Evolutionary conservation across 768 basidiomycete species (phyloP), one percentile per base, ranked within the genome.

Genomic region (Xanthoconium purpureum): DNA sequence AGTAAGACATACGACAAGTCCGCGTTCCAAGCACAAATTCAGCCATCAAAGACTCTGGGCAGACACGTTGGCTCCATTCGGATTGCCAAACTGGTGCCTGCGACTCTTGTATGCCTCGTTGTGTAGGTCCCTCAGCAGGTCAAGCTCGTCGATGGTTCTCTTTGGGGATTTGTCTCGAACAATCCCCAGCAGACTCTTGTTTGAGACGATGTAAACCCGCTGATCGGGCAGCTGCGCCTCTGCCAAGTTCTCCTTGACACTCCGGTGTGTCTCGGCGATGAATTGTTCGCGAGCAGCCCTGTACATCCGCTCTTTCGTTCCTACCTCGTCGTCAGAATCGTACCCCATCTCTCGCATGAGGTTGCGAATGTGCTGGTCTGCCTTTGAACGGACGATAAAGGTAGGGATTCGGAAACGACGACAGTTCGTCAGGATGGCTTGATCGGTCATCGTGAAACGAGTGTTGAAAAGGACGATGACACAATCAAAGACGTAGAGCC

Each of bases 401-500:
- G 67, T 64, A 13, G 74, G 73, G 48, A 76, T 76, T 2, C 65
- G 60, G 58, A 68, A 74, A 38, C 66, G 70, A 47, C 59, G 66
- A 32, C 66, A 70, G 56, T 69, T 73, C 6, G 60, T 48, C 35
- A 75, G 54, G 36, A 75, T 71, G 6, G 73, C 73, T 14, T 72
- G 64, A 56, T 74, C 74, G 13, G 74, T 75, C 58, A 60, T 58
- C 5, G 71, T 73, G 54, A 75, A 72, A 0, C 74, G 73, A 43
- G 62, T 67, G 51, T 71, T 68, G 63, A 73, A 70, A 12, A 75
- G 54, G 28, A 75, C 63, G 50, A 75, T 52, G 57, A 76, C 58
- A 28, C 65, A 68, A 45, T 76, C 73, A 52, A 75, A 75, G 53
- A 73, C 63, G 48, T 66, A 75, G 33, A 75, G 65, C 12, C 74